Evolutionary conservation across 352 stramenopile species (phyloP).

Genomic region (Globisporangium nunn): DNA sequence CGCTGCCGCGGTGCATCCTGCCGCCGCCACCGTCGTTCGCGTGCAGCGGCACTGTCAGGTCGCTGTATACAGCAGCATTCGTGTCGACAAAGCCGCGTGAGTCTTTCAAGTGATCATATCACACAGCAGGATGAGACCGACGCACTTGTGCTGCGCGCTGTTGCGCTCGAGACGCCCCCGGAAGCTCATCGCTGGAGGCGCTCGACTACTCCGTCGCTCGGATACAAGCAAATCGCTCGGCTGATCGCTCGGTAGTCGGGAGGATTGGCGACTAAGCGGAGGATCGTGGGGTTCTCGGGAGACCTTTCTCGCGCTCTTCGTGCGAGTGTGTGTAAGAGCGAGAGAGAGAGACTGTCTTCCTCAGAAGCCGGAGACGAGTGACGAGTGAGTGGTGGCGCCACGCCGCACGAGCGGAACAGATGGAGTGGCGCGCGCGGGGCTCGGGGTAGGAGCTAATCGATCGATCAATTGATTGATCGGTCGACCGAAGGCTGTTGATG

Average conservation of each 20-base stretch:
- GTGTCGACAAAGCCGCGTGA: not conserved
- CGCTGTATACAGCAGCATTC: slow-evolving; percentile 5
- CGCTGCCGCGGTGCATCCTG: slow-evolving; percentile 6
- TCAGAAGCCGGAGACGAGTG: no score
- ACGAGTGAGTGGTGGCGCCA: no score
- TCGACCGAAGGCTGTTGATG: no score
- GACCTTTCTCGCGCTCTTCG: no score
- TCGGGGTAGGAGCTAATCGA: no score
- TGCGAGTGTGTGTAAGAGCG: no score
- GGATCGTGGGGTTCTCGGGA: no score
- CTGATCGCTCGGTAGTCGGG: not conserved
- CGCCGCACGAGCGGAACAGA: no score
- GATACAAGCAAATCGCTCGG: not conserved
- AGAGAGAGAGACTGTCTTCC: no score
- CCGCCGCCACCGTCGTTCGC: slow-evolving; percentile 9
- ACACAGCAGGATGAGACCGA: not conserved
- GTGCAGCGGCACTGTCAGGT: slow-evolving; percentile 27
- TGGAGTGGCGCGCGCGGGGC: no score
- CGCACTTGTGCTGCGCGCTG: slow-evolving; percentile 1
- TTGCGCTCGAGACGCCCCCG: not conserved
- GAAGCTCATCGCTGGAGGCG: slow-evolving; percentile 1
- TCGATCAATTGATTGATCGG: no score
- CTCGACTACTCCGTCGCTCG: not conserved
- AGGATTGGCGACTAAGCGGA: not conserved
- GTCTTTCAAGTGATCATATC: not conserved